Base-by-base conservation (phyloP, 2,329 filamentous ascomycete species). In the Pestalotiopsis sp. region DNA sequence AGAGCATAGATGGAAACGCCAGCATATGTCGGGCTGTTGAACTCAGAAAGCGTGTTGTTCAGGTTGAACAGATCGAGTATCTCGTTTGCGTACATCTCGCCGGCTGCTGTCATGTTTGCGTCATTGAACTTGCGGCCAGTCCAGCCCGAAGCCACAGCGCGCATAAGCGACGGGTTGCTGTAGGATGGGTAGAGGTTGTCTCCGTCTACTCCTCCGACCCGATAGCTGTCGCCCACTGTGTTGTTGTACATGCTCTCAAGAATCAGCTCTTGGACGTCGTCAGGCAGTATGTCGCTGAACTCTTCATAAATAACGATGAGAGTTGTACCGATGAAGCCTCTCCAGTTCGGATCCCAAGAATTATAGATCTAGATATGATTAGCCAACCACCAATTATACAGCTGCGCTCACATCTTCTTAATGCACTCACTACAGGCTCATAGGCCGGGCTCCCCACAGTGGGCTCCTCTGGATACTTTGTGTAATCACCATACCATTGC, bases 151-250 rank as follows among this genome's bases (percentile, higher is more conserved):
- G 84, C 78, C 38, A 87, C 83, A 0, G 85, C 84, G 41, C 86
- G 80, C 86, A 88, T 88, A 13, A 88, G 78, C 12, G 68, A 67
- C 4, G 71, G 70, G 71, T 87, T 88, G 57, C 81, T 84, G 74
- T 88, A 87, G 2, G 83, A 81, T 0, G 85, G 85, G 68, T 87
- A 86, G 0, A 87, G 74, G 59, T 87, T 87, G 69, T 88, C 86
- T 39, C 77, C 79, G 65, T 87, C 84, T 0, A 87, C 77, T 9
- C 85, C 85, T 6, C 85, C 85, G 20, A 86, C 85, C 2, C 85
- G 83, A 71, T 87, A 87, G 23, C 80, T 81, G 68, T 88, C 86
- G 14, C 85, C 85, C 12, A 84, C 76, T 0, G 84, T 86, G 11
- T 79, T 78, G 70, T 86, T 85, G 72, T 81, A 79, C 20, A 88